These are phyloP conservation scores for Agapanthus africanus DNA, from an alignment of 106 monocot species.

Conservation along the genomic window DNA sequence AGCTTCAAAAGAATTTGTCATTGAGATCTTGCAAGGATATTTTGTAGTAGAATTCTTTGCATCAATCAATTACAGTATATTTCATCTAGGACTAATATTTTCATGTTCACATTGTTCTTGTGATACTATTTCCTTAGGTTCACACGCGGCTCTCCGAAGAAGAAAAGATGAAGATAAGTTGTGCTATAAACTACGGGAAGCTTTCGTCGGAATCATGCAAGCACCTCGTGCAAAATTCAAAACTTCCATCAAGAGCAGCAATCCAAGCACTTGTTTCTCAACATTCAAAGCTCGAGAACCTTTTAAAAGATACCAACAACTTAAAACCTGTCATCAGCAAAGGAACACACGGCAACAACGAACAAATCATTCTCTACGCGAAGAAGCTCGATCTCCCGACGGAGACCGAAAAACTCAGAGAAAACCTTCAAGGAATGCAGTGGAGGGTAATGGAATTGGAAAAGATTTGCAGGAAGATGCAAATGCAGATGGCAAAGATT, in stretches of 20 bases:
- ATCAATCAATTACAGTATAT: no score
- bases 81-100: no score
- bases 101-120: background rate
- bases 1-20: no score
- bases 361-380: constrained; percentile 60
- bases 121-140: constrained; percentile 31
- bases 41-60: no score
- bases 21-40: no score
- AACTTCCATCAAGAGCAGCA: constrained; percentile 68
- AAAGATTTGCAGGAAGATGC: constrained; percentile 79
- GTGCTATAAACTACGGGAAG: constrained; percentile 60
- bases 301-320: constrained; percentile 34
- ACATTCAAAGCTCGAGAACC: constrained; percentile 66
- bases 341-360: constrained; percentile 13
- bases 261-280: constrained; percentile 64
- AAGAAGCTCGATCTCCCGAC: constrained; percentile 43
- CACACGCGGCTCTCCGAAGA: constrained; percentile 59
- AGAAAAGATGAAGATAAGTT: constrained; percentile 84
- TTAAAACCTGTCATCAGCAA: background rate
- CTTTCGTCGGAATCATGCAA: constrained; percentile 73
- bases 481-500: constrained; percentile 64
- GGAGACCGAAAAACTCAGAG: constrained; percentile 71
- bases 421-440: constrained; percentile 66
- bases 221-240: constrained; percentile 61
- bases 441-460: constrained; percentile 86